phyloP scores from a whole-genome alignment of 257 asterid species.

The Solanum chilense region DNA sequence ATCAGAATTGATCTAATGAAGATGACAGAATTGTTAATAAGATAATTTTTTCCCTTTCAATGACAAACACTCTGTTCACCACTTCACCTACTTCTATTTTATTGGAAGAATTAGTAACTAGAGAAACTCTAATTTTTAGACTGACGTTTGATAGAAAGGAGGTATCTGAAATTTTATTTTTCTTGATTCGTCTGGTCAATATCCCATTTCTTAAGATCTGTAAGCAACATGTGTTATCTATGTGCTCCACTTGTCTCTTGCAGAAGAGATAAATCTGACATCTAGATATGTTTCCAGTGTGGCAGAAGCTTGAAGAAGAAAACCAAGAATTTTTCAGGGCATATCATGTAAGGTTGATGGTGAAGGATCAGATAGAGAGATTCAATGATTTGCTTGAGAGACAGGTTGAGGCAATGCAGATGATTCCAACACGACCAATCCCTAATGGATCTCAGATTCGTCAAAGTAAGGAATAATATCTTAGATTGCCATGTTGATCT shows the following conservation, averaged over 20 bases:
- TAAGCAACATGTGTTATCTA: neutral
- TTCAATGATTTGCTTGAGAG: slow-evolving; percentile 76
- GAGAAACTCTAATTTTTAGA: neutral
- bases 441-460: slow-evolving; percentile 45
- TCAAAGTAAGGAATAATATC: slow-evolving; percentile 34
- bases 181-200: neutral
- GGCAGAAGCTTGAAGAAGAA: slow-evolving; percentile 94
- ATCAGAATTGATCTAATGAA: neutral
- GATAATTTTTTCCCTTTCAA: neutral
- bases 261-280: slow-evolving; percentile 3
- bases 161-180: neutral
- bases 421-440: slow-evolving; percentile 24
- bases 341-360: slow-evolving; percentile 60
- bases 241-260: neutral
- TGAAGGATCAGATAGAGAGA: slow-evolving; percentile 75
- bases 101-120: neutral
- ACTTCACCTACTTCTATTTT: neutral
- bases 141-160: neutral
- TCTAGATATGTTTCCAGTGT: slow-evolving; percentile 45
- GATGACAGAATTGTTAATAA: neutral
- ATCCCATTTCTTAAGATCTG: neutral
- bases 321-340: slow-evolving; percentile 76
- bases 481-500: neutral
- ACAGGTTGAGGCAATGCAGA: slow-evolving; percentile 63
- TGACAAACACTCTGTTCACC: neutral